Evolutionary conservation across 179 eudicot species (phyloP), one percentile per base, ranked within the genome.

Genomic region (Beta macrorhiza): DNA sequence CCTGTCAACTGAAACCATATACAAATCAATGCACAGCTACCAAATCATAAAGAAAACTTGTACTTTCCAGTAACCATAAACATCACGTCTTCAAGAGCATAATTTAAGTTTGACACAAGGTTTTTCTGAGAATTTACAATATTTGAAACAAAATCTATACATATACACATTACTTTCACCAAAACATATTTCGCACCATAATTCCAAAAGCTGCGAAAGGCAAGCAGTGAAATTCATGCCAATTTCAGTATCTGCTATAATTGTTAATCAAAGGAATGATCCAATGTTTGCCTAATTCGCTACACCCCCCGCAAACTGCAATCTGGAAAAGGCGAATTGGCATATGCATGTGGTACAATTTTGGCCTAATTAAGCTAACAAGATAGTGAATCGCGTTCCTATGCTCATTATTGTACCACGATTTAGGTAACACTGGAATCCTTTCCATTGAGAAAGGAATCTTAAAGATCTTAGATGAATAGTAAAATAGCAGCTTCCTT

Each of bases 1-100:
- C 99, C 99, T 42, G 99, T 97, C 91, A 97, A 86, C 99, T 97
- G 86, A 69, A 81, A 69, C 47, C 79, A 85, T 17, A 68, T 51
- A 76, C 74, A 76, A 64, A 47, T 79, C 25, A 76, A 4, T 64
- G 53, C 56, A 76, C 51, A 81, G n/a, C 76, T 56, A 72, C 22
- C 71, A 73, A 51, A 80, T 80, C 20, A 57, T 53, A 57, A 25
- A n/a, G 4, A 37, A 71, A 47, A 16, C 15, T 12, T 69, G 62
- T 47, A 15, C 4, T 5, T 42, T 75, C 45, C 55, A 51, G 62
- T 51, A 16, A 72, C 42, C 74, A 62, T 17, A 16, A 71, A 19
- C 32, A 71, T 47, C 53, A 49, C 52, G 45, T 42, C 29, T 8
- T 17, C 73, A 82, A 1, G 29, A n/a, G 13, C 59, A 52, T 67